Evolutionary conservation across 768 basidiomycete species (phyloP), one percentile per base, ranked within the genome.

Genomic region (Suillus brevipes): DNA sequence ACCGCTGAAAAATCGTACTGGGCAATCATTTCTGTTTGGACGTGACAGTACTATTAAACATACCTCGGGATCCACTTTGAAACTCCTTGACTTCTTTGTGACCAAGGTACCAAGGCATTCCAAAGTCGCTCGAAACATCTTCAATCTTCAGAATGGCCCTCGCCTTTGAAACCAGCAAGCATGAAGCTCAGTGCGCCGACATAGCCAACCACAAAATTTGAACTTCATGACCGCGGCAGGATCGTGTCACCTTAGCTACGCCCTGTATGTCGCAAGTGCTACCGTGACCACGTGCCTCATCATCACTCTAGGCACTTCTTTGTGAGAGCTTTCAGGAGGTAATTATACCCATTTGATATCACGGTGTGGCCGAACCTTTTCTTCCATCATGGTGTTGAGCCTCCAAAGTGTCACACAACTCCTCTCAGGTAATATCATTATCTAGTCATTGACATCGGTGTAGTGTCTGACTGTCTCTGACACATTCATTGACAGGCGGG

Each of bases 401-500:
- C 37, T 58, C 8, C 37, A 58, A 25, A 58, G 56, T 58, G 37
- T 10, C 14, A 58, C 23, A 3, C 56, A 37, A 9, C 56, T 58
- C 23, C 56, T 58, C 16, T 58, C 56, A 38, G 56, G 56, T 38
- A 38, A 25, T 23, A 3, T 16, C 8, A 38, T 49, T 58, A 38
- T 58, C 14, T 25, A 25, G 36, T 23, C 4, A 25, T 58, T 10
- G 25, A 31, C 16, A 16, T 18, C 28, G 4, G 7, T 58, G 37
- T 18, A 58, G 23, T 18, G 8, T n/a, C 56, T 58, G 37, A 58
- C 20, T 38, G 23, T 18, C 4, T n/a, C 56, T 58, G 37, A 58
- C 20, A 25, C 56, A 58, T 58, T 23, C 14, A 25, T 58, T 25
- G 38, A 52, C 47, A 74, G 73, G 74, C 36, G 53, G 68, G 43